Evolutionary conservation across 129 eudicot genomes (phyloP).

Genomic region (Cynara cardunculus): DNA sequence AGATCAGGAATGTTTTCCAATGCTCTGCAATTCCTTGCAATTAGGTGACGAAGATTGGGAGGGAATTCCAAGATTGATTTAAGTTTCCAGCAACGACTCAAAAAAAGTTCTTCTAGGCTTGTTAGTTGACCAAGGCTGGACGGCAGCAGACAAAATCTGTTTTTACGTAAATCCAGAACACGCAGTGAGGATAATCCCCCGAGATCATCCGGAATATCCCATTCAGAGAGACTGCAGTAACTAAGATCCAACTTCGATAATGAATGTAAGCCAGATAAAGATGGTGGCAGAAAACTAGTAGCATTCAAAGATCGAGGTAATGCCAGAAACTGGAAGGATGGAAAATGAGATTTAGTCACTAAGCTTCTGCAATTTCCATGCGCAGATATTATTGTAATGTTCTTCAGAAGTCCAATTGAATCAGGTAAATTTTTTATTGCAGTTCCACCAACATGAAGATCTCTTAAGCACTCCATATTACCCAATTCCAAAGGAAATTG

Average conservation of each 20-base stretch:
- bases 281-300: background rate
- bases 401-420: background rate
- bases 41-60: conserved; percentile 29
- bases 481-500: background rate
- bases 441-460: background rate
- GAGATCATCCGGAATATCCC: conserved; percentile 1
- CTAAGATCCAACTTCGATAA: conserved; percentile 14
- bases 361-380: background rate
- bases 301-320: background rate
- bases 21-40: conserved; percentile 9
- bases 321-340: background rate
- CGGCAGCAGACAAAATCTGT: conserved; percentile 1
- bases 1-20: conserved; percentile 24
- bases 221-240: conserved; percentile 12
- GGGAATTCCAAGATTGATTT: conserved; percentile 40
- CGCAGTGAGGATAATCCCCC: conserved; percentile 4
- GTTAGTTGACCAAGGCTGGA: conserved; percentile 1
- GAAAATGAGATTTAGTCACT: background rate
- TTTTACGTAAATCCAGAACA: conserved; percentile 1
- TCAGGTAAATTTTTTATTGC: background rate
- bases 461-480: conserved; percentile 1
- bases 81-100: conserved; percentile 32
- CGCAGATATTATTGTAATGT: background rate
- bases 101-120: conserved; percentile 6
- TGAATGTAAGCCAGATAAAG: conserved; percentile 5